Percentiles rank a stretch among this genome's conserved stretches.
Evolutionary conservation across 108 stramenopile genomes (phyloP).

Genomic region (Pelagomonas calceolata): DNA sequence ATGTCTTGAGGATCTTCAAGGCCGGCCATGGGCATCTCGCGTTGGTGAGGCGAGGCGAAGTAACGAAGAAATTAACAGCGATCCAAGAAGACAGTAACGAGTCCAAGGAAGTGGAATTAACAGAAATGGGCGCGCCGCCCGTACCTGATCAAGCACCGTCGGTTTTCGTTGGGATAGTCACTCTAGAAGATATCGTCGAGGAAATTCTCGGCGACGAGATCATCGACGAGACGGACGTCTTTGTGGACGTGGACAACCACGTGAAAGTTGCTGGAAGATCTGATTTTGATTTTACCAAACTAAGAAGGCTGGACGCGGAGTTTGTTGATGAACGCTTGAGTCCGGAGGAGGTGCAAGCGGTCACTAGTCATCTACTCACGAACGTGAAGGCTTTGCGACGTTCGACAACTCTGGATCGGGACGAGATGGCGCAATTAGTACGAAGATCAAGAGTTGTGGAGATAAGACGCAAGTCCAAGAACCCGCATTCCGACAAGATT

Average conservation of each 20-base stretch:
- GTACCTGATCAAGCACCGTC: not conserved
- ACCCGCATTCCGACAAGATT: too few relatives aligned
- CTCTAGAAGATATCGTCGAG: constrained; percentile 90
- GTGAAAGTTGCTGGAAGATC: constrained; percentile 34
- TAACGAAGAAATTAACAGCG: constrained; percentile 39
- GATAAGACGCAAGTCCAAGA: not conserved
- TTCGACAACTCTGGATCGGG: not conserved
- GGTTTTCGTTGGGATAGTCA: constrained; percentile 81
- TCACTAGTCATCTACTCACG: not conserved
- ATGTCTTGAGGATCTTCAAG: constrained; percentile 75
- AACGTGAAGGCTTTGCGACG: not conserved
- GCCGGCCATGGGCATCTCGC: constrained; percentile 80
- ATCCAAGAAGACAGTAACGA: too few relatives aligned
- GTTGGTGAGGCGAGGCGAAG: constrained; percentile 64
- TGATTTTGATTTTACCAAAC: constrained; percentile 46
- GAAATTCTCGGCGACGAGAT: constrained; percentile 90
- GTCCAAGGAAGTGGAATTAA: not conserved
- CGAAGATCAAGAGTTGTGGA: not conserved
- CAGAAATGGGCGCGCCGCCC: not conserved
- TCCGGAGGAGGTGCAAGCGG: constrained; percentile 45
- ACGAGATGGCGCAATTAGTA: not conserved
- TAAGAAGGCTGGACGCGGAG: constrained; percentile 65
- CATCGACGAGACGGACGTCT: constrained; percentile 91
- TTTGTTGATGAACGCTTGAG: constrained; percentile 61
- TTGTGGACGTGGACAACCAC: constrained; percentile 52